These are phyloP conservation scores for Tanacetum coccineum DNA, from an alignment of 129 eudicot species.

Conservation along the genomic window DNA sequence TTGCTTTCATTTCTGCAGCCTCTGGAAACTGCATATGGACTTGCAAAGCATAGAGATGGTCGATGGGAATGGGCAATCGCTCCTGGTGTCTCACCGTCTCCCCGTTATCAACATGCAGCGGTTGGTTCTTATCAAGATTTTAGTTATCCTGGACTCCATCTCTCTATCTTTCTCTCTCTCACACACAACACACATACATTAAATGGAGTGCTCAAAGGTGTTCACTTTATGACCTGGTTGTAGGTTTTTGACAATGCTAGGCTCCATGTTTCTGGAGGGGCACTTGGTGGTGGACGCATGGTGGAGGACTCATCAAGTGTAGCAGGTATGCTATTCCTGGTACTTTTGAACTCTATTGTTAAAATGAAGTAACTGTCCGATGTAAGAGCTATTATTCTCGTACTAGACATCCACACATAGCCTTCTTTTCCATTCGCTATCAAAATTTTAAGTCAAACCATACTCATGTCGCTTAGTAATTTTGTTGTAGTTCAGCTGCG, in stretches of 20 bases:
- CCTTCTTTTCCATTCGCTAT: conserved; percentile 9
- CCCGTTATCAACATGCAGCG: conserved; percentile 98
- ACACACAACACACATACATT: not conserved
- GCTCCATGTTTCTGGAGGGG: conserved; percentile 99
- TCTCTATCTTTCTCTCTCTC: not conserved
- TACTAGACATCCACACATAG: not conserved
- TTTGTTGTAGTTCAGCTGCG: not conserved
- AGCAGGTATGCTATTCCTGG: conserved; percentile 55
- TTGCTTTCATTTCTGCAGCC: conserved; percentile 50
- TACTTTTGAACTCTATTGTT: conserved; percentile 4
- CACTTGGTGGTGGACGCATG: conserved; percentile 99
- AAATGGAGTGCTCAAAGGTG: conserved; percentile 7
- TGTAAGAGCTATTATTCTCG: not conserved
- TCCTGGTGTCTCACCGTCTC: conserved; percentile 98
- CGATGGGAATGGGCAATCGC: conserved; percentile 99
- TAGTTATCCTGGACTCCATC: not conserved
- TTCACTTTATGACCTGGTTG: conserved; percentile 14
- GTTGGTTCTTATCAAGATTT: conserved; percentile 35
- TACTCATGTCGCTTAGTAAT: not conserved
- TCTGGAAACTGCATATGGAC: conserved; percentile 90
- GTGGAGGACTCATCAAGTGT: conserved; percentile 99
- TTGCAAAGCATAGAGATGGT: conserved; percentile 96
- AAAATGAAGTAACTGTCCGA: conserved; percentile 7
- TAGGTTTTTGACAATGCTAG: conserved; percentile 99
- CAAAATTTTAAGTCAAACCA: conserved; percentile 1